Evolutionary conservation across 2,329 filamentous ascomycete species (phyloP).

Genomic region (Talaromyces atroroseus): DNA sequence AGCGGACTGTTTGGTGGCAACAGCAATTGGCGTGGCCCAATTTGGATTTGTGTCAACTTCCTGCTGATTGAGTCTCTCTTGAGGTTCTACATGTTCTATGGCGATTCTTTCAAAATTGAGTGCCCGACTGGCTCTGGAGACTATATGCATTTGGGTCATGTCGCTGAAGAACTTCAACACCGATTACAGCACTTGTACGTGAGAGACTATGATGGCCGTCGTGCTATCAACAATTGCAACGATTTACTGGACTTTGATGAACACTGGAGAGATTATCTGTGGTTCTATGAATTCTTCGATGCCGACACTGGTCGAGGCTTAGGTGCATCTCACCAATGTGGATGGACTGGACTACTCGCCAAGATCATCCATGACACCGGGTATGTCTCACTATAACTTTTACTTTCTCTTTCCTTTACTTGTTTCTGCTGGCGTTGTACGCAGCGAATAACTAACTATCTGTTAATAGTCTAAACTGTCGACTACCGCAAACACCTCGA

Average conservation of each 20-base stretch:
- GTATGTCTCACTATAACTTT: constrained; percentile 44
- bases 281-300: constrained; percentile 98
- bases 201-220: constrained; percentile 73
- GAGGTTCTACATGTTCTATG: constrained; percentile 94
- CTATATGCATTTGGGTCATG: constrained; percentile 90
- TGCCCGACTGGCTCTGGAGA: constrained; percentile 91
- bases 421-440: too few relatives aligned
- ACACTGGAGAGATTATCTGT: constrained; percentile 87
- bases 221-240: constrained; percentile 80
- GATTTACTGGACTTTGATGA: constrained; percentile 85
- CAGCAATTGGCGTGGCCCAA: constrained; percentile 94
- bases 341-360: constrained; percentile 92
- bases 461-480: constrained; percentile 66
- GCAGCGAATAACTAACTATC: neutral
- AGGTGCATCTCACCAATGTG: constrained; percentile 89
- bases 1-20: constrained; percentile 93
- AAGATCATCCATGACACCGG: constrained; percentile 98
- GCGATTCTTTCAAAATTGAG: constrained; percentile 79
- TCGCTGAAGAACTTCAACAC: constrained; percentile 92
- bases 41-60: constrained; percentile 96
- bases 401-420: neutral
- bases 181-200: constrained; percentile 88
- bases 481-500: constrained; percentile 85
- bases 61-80: constrained; percentile 90
- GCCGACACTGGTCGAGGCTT: constrained; percentile 84